These are phyloP conservation scores for Saccharomyces hybrid DNA, from an alignment of 1,139 yeast species.

Conservation along the genomic window DNA sequence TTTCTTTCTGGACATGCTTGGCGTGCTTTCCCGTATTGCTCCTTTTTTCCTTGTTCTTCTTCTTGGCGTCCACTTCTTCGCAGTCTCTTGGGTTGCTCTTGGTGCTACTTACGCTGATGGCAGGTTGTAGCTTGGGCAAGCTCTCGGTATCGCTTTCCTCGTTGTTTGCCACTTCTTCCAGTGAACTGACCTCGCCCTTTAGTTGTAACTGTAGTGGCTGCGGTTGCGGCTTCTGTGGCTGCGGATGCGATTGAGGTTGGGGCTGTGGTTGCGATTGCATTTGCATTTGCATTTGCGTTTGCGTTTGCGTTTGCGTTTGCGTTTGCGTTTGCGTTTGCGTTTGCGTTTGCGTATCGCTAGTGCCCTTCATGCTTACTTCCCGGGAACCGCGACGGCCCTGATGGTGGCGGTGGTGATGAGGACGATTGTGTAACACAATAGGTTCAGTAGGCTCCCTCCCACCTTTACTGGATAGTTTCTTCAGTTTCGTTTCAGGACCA, in stretches of 20 bases:
- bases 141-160: conserved; percentile 1
- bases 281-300: not conserved
- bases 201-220: not conserved
- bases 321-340: not conserved
- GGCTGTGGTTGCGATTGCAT: not conserved
- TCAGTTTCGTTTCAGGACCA: not conserved
- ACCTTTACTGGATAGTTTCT: not conserved
- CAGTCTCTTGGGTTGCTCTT: conserved; percentile 4
- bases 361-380: not conserved
- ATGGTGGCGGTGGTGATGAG: not conserved
- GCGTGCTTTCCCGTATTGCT: not conserved
- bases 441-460: not conserved
- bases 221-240: not conserved
- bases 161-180: not conserved
- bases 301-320: not conserved
- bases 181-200: not conserved
- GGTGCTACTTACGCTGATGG: conserved; percentile 17
- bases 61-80: not conserved
- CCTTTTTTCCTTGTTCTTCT: not conserved
- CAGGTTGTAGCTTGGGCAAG: conserved; percentile 15
- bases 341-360: not conserved
- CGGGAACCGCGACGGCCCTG: not conserved
- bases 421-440: not conserved
- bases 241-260: not conserved
- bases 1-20: not conserved